Evolutionary conservation across 345 rosid genomes (phyloP), one percentile per base, ranked within the genome.

Genomic region (Eucalyptus melliodora): DNA sequence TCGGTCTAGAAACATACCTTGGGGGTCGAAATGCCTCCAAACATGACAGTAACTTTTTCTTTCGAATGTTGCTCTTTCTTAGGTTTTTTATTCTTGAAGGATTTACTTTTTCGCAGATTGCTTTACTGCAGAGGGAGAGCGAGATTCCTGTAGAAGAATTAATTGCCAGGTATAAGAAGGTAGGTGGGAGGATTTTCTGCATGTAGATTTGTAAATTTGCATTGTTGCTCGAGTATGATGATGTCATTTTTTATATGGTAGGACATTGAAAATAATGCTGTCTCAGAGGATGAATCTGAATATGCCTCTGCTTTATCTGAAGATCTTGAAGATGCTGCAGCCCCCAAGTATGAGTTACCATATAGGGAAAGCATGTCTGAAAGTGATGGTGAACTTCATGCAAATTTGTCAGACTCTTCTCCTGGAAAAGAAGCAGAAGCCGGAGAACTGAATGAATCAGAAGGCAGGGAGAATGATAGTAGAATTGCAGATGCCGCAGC

Each of bases 401-500:
- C 88, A 89, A 89, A 91, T 87, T 89, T 91, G 69, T 88, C 53
- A 86, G 59, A 40, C 60, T 91, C 88, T 88, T 91, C 93, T 65
- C 89, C 88, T 90, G 87, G 88, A 17, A 94, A 92, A 91, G 93
- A 92, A 50, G 90, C 87, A 90, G 95, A 88, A 87, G 90, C 87
- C 37, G 93, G 89, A 91, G 90, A 89, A 88, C 90, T 67, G 80
- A 91, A 92, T 89, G 88, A 92, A 86, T 89, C 90, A 49, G 94
- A 92, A 45, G 94, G 87, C 62, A 94, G 87, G 89, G 97, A 92
- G 50, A 93, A 92, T 51, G 97, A 95, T 91, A 91, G 92, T 91
- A 94, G 94, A 93, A 94, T 98, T 93, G 99, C 97, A 90, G 99
- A 96, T 96, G 99, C 99, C 87, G 99, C 99, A 86, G 99, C 99